Evolutionary conservation across 495 filamentous ascomycete species (phyloP).

Genomic region (Neurospora sp.): DNA sequence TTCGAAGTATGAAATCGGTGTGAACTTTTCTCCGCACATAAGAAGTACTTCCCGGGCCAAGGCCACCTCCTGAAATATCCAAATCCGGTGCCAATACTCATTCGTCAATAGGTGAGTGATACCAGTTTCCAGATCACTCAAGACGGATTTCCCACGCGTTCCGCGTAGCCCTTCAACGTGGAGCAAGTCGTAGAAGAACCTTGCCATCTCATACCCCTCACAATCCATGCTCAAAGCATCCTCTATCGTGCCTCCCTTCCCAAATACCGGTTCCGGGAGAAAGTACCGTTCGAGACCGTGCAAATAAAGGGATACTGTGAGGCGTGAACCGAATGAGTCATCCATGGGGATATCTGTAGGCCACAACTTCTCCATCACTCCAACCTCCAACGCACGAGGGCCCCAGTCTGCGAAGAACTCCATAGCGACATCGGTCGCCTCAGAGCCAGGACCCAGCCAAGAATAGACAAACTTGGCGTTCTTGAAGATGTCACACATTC

Average conservation of each 20-base stretch:
- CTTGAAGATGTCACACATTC: neutral
- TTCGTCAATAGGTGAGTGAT: neutral
- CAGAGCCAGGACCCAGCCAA: neutral
- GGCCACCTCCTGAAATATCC: neutral
- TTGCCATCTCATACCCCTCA: neutral
- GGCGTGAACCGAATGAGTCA: neutral
- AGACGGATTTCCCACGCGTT: neutral
- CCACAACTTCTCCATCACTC: neutral
- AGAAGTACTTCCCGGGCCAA: neutral
- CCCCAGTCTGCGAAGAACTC: neutral
- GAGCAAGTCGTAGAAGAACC: neutral
- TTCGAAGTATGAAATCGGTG: neutral
- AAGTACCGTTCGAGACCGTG: neutral
- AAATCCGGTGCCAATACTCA: neutral
- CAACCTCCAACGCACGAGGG: neutral
- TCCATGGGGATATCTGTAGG: neutral
- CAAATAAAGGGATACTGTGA: rapidly evolving
- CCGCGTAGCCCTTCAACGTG: neutral
- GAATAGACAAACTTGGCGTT: neutral
- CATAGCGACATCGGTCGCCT: neutral
- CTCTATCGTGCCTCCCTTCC: neutral
- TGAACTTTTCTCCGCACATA: neutral
- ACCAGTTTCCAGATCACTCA: neutral
- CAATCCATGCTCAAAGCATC: neutral
- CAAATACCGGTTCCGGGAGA: neutral